phyloP scores from a whole-genome alignment of 140 eudicot genomes.

The Erigeron philadelphicus region DNA sequence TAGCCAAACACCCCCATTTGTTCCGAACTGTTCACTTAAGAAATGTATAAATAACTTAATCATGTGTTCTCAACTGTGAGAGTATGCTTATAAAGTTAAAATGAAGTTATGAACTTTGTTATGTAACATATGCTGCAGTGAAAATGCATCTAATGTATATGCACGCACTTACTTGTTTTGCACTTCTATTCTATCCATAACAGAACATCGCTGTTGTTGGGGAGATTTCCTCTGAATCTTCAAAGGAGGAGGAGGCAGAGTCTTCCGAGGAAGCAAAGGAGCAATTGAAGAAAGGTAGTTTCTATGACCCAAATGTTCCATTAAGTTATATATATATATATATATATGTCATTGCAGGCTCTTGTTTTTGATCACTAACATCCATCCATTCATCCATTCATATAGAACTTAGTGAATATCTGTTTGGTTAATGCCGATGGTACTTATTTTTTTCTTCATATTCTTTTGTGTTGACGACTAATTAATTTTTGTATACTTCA shows the following conservation, averaged over 20 bases:
- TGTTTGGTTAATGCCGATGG: neutral
- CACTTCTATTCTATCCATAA: conserved; percentile 15
- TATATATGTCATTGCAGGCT: conserved; percentile 5
- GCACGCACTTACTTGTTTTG: neutral
- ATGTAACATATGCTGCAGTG: neutral
- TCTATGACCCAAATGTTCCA: neutral
- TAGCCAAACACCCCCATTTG: neutral
- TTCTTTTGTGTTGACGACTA: neutral
- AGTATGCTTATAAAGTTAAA: neutral
- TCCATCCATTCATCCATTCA: conserved; percentile 3
- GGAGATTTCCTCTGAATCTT: conserved; percentile 57
- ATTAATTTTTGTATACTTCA: conserved; percentile 20
- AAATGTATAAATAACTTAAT: neutral
- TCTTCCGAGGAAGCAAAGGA: conserved; percentile 44
- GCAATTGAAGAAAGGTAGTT: conserved; percentile 68
- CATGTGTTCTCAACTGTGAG: conserved; percentile 3
- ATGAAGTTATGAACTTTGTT: neutral
- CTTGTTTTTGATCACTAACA: conserved; percentile 7
- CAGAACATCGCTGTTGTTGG: conserved; percentile 74
- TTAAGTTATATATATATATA: conserved; percentile 9
- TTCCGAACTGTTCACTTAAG: neutral
- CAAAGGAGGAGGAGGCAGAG: conserved; percentile 47
- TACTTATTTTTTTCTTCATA: neutral
- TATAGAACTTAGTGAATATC: neutral
- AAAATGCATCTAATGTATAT: too few relatives aligned